These are phyloP conservation scores for Hippophae tibetana DNA, from an alignment of 306 rosid genomes.

Conservation along the genomic window DNA sequence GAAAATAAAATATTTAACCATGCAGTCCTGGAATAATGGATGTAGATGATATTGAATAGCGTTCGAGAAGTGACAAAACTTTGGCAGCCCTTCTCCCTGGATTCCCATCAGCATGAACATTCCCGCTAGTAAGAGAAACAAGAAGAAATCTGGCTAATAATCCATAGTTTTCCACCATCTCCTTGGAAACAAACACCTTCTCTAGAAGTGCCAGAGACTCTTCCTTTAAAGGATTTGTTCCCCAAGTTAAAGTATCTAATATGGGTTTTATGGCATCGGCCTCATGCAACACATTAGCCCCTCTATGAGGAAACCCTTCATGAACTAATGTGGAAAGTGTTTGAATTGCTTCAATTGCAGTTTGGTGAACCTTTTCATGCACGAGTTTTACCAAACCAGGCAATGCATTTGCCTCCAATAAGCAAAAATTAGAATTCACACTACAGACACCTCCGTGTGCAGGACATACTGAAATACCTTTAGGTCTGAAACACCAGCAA, in stretches of 20 bases:
- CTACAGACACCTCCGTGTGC: constrained; percentile 60
- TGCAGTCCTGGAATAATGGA: constrained; percentile 38
- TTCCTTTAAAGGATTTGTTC: constrained; percentile 48
- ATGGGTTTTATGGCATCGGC: constrained; percentile 41
- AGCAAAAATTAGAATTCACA: constrained; percentile 46
- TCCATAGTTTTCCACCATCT: constrained; percentile 59
- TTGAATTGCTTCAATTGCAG: constrained; percentile 64
- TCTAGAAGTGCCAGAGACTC: constrained; percentile 60
- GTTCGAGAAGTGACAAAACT: constrained; percentile 53
- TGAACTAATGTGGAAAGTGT: constrained; percentile 68
- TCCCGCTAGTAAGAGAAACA: constrained; percentile 39
- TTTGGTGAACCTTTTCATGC: constrained; percentile 52
- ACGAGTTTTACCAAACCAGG: constrained; percentile 51
- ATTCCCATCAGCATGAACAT: constrained; percentile 37
- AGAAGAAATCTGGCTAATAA: constrained; percentile 38
- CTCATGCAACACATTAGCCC: constrained; percentile 53
- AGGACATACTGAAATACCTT: constrained; percentile 31
- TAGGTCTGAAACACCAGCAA: constrained; percentile 46
- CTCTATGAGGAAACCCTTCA: constrained; percentile 53
- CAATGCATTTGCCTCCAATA: constrained; percentile 61
- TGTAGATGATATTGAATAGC: constrained; percentile 59
- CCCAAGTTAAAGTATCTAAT: constrained; percentile 65
- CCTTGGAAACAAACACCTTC: constrained; percentile 57
- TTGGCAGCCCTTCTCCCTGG: constrained; percentile 53
- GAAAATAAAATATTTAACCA: constrained; percentile 15